phyloP scores from a whole-genome alignment of 345 rosid species.

The Euphorbia pulcherrima region DNA sequence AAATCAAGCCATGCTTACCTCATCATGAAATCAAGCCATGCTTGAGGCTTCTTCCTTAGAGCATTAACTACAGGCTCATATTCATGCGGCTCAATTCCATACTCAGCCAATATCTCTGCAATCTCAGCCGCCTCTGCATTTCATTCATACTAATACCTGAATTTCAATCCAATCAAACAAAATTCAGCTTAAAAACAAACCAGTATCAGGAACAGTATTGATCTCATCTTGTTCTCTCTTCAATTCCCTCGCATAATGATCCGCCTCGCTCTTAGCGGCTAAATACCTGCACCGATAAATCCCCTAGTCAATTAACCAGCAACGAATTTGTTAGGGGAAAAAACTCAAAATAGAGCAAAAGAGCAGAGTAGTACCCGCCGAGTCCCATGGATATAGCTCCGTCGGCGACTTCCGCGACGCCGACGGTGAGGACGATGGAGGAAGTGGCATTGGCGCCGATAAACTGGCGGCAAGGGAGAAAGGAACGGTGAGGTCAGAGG shows the following conservation, averaged over 20 bases:
- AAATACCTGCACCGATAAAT: slow-evolving; percentile 47
- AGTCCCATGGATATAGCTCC: slow-evolving; percentile 99
- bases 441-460: slow-evolving; percentile 86
- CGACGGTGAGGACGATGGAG: slow-evolving; percentile 87
- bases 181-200: slow-evolving; percentile 22
- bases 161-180: not conserved
- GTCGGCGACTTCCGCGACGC: slow-evolving; percentile 89
- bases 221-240: slow-evolving; percentile 90
- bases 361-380: slow-evolving; percentile 53
- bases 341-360: too few species aligned
- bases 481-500: slow-evolving; percentile 98
- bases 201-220: slow-evolving; percentile 67
- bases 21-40: slow-evolving; percentile 99
- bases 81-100: slow-evolving; percentile 76
- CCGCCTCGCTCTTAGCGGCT: slow-evolving; percentile 93
- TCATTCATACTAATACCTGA: too few species aligned
- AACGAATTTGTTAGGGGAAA: too few species aligned
- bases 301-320: too few species aligned
- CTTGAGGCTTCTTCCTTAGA: slow-evolving; percentile 79
- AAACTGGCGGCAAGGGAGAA: slow-evolving; percentile 97
- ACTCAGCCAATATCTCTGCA: slow-evolving; percentile 74
- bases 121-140: slow-evolving; percentile 93
- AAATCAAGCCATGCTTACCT: too few species aligned
- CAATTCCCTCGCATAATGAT: slow-evolving; percentile 72
- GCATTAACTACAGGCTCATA: slow-evolving; percentile 81